Conservation (phyloP, 2,329 filamentous ascomycete genomes). For the Fusarium cyanostomum region DNA sequence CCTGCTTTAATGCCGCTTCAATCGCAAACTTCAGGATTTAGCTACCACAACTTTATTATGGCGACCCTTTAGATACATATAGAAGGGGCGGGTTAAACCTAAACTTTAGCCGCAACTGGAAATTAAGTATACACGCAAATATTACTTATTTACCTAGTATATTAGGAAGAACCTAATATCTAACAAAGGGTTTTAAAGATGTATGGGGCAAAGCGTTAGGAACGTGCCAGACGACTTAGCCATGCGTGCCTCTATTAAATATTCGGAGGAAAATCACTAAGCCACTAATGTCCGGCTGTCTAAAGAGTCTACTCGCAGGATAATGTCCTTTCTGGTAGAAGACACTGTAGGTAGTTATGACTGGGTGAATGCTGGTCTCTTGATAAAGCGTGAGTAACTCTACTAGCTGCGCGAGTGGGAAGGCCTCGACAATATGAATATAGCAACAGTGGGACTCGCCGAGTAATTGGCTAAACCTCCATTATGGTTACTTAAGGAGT, state of each 20-base stretch:
- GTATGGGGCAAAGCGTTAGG: neutral
- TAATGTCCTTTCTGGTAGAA: neutral
- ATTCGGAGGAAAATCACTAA: neutral
- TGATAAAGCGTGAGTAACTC: neutral
- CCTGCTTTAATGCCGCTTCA: neutral
- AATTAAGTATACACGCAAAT: neutral
- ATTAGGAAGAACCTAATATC: neutral
- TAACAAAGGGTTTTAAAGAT: neutral
- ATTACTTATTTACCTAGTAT: conserved; percentile 1
- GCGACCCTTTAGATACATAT: neutral
- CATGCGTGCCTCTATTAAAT: neutral
- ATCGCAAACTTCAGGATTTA: neutral
- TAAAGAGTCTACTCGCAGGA: neutral
- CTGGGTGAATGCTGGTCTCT: neutral
- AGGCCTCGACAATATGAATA: neutral
- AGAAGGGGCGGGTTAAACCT: neutral
- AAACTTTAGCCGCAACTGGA: conserved; percentile 9
- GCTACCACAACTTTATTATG: neutral
- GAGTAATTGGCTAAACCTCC: neutral
- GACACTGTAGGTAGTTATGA: neutral
- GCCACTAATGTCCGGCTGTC: neutral
- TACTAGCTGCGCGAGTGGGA: conserved; percentile 1
- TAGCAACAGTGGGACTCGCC: neutral
- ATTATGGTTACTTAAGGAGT: neutral
- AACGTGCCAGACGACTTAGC: neutral